These are phyloP conservation scores for Pseudocercospora macadamiae DNA, from an alignment of 2,329 filamentous ascomycete species.

Conservation along the genomic window DNA sequence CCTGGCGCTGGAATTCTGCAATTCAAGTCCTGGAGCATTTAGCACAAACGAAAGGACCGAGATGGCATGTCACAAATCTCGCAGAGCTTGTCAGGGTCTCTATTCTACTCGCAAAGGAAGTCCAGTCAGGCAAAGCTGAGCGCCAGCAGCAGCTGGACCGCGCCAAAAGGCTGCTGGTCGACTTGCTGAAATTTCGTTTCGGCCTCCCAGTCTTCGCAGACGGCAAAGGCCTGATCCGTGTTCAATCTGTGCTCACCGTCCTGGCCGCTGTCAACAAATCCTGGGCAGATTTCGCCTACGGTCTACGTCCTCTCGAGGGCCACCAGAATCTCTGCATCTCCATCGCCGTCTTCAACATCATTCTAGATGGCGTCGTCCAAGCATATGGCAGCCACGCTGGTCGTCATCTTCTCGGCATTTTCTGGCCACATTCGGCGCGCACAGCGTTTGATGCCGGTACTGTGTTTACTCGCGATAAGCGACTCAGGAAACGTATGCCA, in stretches of 20 bases:
- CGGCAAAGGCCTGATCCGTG: background rate
- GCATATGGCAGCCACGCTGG: slow-evolving; percentile 53
- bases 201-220: background rate
- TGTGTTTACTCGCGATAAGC: slow-evolving; percentile 5
- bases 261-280: slow-evolving; percentile 21
- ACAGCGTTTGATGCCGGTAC: slow-evolving; percentile 1
- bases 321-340: slow-evolving; percentile 22
- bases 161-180: slow-evolving; percentile 16
- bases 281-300: slow-evolving; percentile 24
- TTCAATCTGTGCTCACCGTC: slow-evolving; percentile 22
- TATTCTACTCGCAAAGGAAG: background rate
- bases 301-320: background rate
- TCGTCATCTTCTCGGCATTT: slow-evolving; percentile 49
- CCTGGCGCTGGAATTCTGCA: slow-evolving; percentile 46
- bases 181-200: slow-evolving; percentile 11
- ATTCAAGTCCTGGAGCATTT: slow-evolving; percentile 40
- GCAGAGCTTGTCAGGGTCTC: slow-evolving; percentile 13
- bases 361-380: slow-evolving; percentile 59
- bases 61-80: slow-evolving; percentile 16
- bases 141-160: slow-evolving; percentile 1
- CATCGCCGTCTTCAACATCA: slow-evolving; percentile 51
- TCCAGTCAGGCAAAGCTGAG: background rate
- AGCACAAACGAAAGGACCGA: slow-evolving; percentile 18
- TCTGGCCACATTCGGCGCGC: slow-evolving; percentile 45
- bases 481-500: slow-evolving; percentile 7